phyloP scores from a whole-genome alignment of 495 filamentous ascomycete species.

The Daldinia vernicosa region DNA sequence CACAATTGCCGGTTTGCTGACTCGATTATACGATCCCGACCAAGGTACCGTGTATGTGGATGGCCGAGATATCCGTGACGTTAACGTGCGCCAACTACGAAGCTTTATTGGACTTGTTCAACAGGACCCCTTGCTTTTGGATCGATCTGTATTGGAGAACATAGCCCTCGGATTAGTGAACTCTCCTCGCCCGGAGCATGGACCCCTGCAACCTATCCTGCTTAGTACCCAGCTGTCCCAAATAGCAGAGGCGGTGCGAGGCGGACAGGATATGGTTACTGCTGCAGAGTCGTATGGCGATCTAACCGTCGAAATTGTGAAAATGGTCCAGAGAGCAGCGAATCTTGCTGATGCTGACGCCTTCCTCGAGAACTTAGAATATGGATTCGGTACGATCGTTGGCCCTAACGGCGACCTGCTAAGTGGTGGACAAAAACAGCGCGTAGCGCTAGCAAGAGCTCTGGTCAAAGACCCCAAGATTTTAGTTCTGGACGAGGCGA shows the following conservation, averaged over 20 bases:
- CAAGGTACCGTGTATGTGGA: conserved; percentile 59
- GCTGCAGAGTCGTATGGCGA: conserved; percentile 34
- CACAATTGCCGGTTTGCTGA: conserved; percentile 66
- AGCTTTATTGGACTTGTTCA: conserved; percentile 69
- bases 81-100: conserved; percentile 67
- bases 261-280: conserved; percentile 35
- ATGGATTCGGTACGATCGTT: conserved; percentile 59
- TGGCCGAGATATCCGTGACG: conserved; percentile 59
- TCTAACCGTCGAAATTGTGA: conserved; percentile 45
- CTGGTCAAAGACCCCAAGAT: conserved; percentile 58
- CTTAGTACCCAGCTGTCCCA: conserved; percentile 31
- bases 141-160: conserved; percentile 73
- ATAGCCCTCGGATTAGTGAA: conserved; percentile 72
- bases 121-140: conserved; percentile 72
- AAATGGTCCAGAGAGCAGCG: conserved; percentile 47
- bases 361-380: conserved; percentile 48
- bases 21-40: conserved; percentile 63
- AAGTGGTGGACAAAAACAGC: conserved; percentile 69
- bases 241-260: conserved; percentile 41
- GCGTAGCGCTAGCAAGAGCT: conserved; percentile 67
- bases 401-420: conserved; percentile 58
- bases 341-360: conserved; percentile 51
- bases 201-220: conserved; percentile 39
- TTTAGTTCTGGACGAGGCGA: conserved; percentile 67
- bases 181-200: conserved; percentile 59